Evolutionary conservation across 345 rosid genomes (phyloP).

Genomic region (Carallia pectinifolia): DNA sequence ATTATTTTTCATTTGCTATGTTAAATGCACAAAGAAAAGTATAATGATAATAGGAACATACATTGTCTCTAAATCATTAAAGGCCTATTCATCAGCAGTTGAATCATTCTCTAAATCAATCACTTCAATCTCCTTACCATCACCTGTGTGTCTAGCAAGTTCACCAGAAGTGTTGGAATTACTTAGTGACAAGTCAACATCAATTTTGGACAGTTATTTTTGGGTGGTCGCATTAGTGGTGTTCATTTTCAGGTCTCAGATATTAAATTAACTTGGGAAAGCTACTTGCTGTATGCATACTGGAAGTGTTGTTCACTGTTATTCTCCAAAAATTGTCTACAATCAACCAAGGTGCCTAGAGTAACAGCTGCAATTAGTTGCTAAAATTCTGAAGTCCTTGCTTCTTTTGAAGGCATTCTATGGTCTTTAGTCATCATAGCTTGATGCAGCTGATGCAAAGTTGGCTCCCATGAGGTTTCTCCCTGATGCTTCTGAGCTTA

Average conservation of each 20-base stretch:
- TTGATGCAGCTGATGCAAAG: slow-evolving; percentile 96
- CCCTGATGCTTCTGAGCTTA: slow-evolving; percentile 86
- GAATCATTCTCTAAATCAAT: slow-evolving; percentile 89
- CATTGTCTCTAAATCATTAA: slow-evolving; percentile 53
- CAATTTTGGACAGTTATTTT: slow-evolving; percentile 52
- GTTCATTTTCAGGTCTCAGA: slow-evolving; percentile 84
- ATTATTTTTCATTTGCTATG: neutral
- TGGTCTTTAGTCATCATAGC: slow-evolving; percentile 61
- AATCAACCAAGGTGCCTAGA: slow-evolving; percentile 32
- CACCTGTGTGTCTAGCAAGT: slow-evolving; percentile 40
- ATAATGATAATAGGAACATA: slow-evolving; percentile 31
- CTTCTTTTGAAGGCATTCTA: slow-evolving; percentile 27
- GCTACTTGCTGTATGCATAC: slow-evolving; percentile 67
- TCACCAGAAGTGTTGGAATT: slow-evolving; percentile 53
- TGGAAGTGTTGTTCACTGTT: slow-evolving; percentile 34
- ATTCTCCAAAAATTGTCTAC: slow-evolving; percentile 28
- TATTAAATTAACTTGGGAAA: slow-evolving; percentile 79
- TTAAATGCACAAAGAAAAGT: neutral
- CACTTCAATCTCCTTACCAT: slow-evolving; percentile 73
- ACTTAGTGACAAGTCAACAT: slow-evolving; percentile 75
- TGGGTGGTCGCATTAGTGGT: slow-evolving; percentile 37
- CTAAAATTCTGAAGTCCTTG: slow-evolving; percentile 32
- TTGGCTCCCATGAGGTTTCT: slow-evolving; percentile 89
- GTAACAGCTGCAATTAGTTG: slow-evolving; percentile 19
- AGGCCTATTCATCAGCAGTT: slow-evolving; percentile 49